A percentile compares a stretch with the other conserved stretches of the same genome.
Evolutionary conservation across 139 green algal species (phyloP).

Genomic region (Mesotaenium endlicherianum): DNA sequence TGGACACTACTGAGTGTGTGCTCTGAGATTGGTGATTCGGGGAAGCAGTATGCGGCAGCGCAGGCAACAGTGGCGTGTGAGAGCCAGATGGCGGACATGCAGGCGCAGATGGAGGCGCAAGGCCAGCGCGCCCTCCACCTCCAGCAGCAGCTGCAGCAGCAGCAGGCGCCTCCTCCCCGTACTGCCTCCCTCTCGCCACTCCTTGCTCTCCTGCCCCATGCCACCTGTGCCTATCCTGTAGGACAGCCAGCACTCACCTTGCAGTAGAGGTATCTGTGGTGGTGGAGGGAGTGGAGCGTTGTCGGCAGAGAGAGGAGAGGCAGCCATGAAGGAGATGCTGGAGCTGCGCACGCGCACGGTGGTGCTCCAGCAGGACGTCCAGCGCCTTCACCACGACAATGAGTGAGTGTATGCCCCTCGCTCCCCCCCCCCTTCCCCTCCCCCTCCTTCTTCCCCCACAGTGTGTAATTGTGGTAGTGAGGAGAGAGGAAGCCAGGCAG

Average conservation of each 20-base stretch:
- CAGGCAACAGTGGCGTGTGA: neutral
- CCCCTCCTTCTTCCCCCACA: too few relatives aligned
- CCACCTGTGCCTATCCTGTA: too few relatives aligned
- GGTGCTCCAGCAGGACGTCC: conserved; percentile 13
- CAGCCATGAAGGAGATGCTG: conserved; percentile 1
- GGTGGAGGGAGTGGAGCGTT: neutral
- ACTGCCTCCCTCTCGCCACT: neutral
- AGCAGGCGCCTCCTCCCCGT: neutral
- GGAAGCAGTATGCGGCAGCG: conserved; percentile 8
- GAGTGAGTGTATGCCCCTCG: too few relatives aligned
- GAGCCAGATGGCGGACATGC: neutral
- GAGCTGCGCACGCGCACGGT: conserved; percentile 14
- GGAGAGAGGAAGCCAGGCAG: too few relatives aligned
- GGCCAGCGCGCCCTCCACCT: neutral
- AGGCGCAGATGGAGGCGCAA: neutral
- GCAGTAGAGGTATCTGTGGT: neutral
- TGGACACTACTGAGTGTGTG: neutral
- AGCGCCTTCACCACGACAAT: too few relatives aligned
- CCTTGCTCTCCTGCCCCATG: neutral
- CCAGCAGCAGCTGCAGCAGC: neutral
- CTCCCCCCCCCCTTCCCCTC: too few relatives aligned
- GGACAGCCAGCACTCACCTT: neutral
- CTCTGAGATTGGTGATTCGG: neutral
- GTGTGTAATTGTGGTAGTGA: too few relatives aligned
- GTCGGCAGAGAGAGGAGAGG: neutral